Percentiles rank a stretch among this genome's conserved stretches.
Evolutionary conservation across 2,329 filamentous ascomycete species (phyloP).

Genomic region (Colletotrichum liaoningense): DNA sequence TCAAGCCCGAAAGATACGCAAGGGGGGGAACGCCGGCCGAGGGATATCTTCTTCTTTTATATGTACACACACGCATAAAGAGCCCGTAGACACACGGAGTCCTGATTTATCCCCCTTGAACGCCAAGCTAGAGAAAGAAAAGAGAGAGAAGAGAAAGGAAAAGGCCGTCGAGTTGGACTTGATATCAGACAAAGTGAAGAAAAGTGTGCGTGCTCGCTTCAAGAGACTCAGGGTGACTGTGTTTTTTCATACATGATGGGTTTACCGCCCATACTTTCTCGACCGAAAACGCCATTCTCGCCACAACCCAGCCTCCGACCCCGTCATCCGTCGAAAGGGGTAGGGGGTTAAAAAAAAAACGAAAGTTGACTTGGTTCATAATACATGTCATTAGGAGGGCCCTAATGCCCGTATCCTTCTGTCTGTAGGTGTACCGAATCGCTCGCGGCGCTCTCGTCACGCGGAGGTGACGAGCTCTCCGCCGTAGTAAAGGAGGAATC

Average conservation of each 20-base stretch:
- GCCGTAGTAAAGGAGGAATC: constrained; percentile 1
- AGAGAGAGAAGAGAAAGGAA: background rate
- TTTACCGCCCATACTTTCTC: background rate
- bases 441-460: background rate
- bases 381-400: constrained; percentile 28
- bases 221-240: background rate
- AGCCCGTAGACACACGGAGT: background rate
- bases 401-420: constrained; percentile 9
- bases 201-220: background rate
- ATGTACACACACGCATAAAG: background rate
- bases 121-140: background rate
- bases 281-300: background rate
- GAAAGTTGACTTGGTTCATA: constrained; percentile 4
- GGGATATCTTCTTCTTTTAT: background rate
- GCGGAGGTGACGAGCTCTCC: background rate
- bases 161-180: background rate
- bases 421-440: background rate
- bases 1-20: background rate
- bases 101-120: background rate
- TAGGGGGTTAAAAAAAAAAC: background rate
- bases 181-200: background rate
- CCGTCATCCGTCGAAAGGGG: too few species aligned
- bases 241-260: background rate
- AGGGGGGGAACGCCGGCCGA: background rate
- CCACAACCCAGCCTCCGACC: constrained; percentile 2